A percentile compares a stretch with the other conserved stretches of the same genome.
Conservation (phyloP, 345 rosid genomes). For the Euphorbia peplus region DNA sequence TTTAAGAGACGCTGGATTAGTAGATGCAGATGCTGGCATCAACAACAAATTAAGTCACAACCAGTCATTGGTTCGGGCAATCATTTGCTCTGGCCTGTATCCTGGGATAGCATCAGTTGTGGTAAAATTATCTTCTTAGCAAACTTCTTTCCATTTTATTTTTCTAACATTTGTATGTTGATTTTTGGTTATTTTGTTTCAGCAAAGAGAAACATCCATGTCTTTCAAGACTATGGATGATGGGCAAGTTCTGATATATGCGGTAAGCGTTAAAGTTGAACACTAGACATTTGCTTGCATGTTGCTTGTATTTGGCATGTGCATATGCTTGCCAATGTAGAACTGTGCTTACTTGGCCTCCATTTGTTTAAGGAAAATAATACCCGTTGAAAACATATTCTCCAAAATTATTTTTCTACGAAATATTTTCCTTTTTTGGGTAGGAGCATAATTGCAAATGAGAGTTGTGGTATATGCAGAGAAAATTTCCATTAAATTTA, state of each 20-base stretch:
- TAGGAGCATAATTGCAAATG: no score
- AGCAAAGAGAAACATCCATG: slow-evolving; percentile 94
- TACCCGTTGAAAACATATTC: no score
- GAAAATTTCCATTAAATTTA: no score
- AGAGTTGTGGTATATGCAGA: no score
- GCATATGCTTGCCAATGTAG: slow-evolving; percentile 1
- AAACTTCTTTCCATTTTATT: neutral
- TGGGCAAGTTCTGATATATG: slow-evolving; percentile 84
- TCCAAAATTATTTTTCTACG: no score
- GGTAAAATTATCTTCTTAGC: slow-evolving; percentile 38
- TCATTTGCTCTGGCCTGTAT: slow-evolving; percentile 92
- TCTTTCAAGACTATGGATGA: slow-evolving; percentile 98
- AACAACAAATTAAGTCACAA: slow-evolving; percentile 87
- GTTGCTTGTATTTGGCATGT: neutral
- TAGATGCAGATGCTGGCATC: slow-evolving; percentile 53
- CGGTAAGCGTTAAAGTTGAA: slow-evolving; percentile 48
- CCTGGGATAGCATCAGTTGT: slow-evolving; percentile 97
- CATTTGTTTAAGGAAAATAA: no score
- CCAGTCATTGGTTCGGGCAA: slow-evolving; percentile 84
- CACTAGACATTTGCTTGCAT: neutral
- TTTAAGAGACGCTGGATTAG: slow-evolving; percentile 77
- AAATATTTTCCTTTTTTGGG: no score
- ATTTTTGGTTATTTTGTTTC: slow-evolving; percentile 27
- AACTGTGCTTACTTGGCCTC: neutral
- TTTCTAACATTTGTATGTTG: neutral